Percentiles rank a stretch among this genome's conserved stretches.
Evolutionary conservation across 2,329 filamentous ascomycete species (phyloP).

Genomic region (Sclerotinia nivalis): DNA sequence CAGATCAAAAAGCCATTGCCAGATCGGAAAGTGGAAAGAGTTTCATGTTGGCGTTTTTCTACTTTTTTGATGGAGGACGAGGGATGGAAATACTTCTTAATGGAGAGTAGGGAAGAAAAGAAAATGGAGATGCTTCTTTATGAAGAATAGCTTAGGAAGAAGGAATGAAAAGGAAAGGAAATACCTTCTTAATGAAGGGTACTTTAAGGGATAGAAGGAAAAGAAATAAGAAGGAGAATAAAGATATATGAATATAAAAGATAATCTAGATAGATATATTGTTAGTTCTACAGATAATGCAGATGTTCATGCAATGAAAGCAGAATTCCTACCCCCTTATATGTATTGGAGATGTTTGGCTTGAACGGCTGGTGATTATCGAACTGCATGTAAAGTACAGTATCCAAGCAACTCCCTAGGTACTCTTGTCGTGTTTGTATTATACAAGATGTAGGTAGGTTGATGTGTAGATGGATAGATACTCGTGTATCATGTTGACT

Average conservation of each 20-base stretch:
- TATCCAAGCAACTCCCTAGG: too few relatives aligned
- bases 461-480: too few relatives aligned
- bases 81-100: not conserved
- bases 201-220: not conserved
- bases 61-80: not conserved
- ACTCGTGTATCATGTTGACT: not conserved
- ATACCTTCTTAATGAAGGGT: too few relatives aligned
- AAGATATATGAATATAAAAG: not conserved
- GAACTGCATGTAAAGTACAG: too few relatives aligned
- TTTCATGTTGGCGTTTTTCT: not conserved
- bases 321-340: not conserved
- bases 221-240: not conserved
- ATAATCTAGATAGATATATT: not conserved
- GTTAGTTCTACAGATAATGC: not conserved
- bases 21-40: not conserved
- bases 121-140: not conserved
- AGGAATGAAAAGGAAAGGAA: not conserved
- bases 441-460: not conserved
- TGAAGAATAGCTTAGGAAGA: not conserved
- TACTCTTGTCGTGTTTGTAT: too few relatives aligned
- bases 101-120: not conserved
- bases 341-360: not conserved
- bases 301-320: not conserved
- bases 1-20: slow-evolving; percentile 5
- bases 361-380: not conserved